Base-by-base conservation (phyloP, 2,329 filamentous ascomycete species). In the Fusarium zealandicum region DNA sequence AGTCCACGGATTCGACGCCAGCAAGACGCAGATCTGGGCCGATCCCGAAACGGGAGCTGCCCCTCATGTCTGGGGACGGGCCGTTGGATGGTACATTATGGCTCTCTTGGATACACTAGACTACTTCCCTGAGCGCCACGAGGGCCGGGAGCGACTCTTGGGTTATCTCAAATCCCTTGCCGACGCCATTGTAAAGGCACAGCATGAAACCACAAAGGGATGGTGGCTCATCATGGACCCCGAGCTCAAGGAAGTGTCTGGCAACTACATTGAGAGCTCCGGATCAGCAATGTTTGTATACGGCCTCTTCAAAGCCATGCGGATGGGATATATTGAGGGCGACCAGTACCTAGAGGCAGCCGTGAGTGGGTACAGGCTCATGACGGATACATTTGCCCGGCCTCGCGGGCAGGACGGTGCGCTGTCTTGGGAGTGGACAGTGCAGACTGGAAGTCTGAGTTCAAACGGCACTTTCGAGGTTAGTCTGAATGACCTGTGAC, bases 341-440 rank as follows among this genome's bases (percentile, higher is more conserved):
- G 28, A 45, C 6, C 51, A 55, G 14, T 58, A 58, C 18, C 30
- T 17, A 17, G 25, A 36, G 39, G 31, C 57, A 9, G 57, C 57
- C 0, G n/a, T 61, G 14, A 48, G 49, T 22, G 57, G 57, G 2
- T 61, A 61, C 12, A 28, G 54, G 25, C 32, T 61, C 12, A 61
- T 61, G 57, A 55, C 51, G 11, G 30, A 33, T 4, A 58, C 75
- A 6, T 81, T 80, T 53, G 77, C 82, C 5, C 72, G 75, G 17
- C 71, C 48, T 3, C 56, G 75, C 17, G 75, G 76, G 31, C 71
- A 73, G 14, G 78, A 82, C 59, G 78, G 79, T 78, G 76, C 3
- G 59, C 82, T 39, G 56, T 63, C 5, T 70, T 51, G 38, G 44
- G 51, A 58, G 42, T 58, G 54, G 54, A 51, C 54, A 3, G 54